A percentile compares a stretch with the other conserved stretches of the same genome.
These are phyloP conservation scores for Actinomortierella wolfii DNA, from an alignment of 371 early-diverging fungal genomes.

Conservation along the genomic window DNA sequence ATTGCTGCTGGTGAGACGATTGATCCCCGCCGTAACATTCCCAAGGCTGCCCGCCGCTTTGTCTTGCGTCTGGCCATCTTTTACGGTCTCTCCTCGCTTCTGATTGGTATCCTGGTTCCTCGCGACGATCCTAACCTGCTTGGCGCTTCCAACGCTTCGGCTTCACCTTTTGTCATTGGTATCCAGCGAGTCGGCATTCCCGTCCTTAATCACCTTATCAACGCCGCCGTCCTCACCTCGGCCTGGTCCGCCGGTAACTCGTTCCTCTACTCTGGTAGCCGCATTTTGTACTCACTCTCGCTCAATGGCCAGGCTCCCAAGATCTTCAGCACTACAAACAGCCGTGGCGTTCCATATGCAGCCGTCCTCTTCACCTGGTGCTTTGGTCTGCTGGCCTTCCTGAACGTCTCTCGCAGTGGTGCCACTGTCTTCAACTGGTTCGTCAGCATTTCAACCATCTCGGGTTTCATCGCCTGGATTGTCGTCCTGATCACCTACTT, in stretches of 20 bases:
- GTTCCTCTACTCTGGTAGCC: constrained; percentile 73
- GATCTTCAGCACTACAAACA: constrained; percentile 56
- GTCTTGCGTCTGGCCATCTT: constrained; percentile 74
- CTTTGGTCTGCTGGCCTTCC: constrained; percentile 66
- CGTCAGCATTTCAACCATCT: constrained; percentile 67
- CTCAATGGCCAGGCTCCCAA: constrained; percentile 70
- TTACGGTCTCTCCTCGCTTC: constrained; percentile 69
- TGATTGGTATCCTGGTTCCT: constrained; percentile 72
- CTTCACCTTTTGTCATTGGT: constrained; percentile 75
- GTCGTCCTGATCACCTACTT: constrained; percentile 77
- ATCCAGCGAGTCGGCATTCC: constrained; percentile 67
- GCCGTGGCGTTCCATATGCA: constrained; percentile 68
- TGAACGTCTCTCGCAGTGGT: constrained; percentile 73
- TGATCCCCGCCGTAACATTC: constrained; percentile 73
- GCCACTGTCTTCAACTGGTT: constrained; percentile 77
- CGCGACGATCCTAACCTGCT: constrained; percentile 62
- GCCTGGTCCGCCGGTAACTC: constrained; percentile 77
- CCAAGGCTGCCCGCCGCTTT: constrained; percentile 70
- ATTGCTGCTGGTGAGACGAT: constrained; percentile 73
- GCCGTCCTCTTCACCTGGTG: constrained; percentile 61
- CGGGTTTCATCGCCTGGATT: constrained; percentile 84
- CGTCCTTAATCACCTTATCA: constrained; percentile 75
- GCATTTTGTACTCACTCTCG: constrained; percentile 69
- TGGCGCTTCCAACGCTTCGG: constrained; percentile 49
- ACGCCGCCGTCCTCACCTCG: constrained; percentile 73